Evolutionary conservation across 306 rosid species (phyloP).

Genomic region (Cicer bijugum): DNA sequence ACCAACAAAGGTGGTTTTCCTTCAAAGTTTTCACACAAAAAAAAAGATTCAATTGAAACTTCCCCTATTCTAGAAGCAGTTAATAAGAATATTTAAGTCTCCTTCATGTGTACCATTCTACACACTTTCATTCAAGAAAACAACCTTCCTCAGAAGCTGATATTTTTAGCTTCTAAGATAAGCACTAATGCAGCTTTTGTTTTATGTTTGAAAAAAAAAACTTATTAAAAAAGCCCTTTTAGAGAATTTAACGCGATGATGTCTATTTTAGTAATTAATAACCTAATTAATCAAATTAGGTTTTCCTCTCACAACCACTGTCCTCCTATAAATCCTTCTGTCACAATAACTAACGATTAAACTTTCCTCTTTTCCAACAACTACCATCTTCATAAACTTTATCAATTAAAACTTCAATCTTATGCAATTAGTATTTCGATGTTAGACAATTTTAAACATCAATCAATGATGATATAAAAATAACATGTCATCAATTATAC

Average conservation of each 20-base stretch:
- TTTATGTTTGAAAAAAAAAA: not conserved
- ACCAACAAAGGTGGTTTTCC: conserved; percentile 3
- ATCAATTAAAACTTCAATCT: not conserved
- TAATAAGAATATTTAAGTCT: not conserved
- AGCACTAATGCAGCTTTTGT: not conserved
- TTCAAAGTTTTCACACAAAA: not conserved
- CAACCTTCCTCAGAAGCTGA: not conserved
- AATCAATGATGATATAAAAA: not conserved
- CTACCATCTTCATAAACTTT: not conserved
- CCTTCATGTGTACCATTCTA: not conserved
- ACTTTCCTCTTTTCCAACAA: not conserved
- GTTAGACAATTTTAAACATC: not conserved
- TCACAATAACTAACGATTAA: not conserved
- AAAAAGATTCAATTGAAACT: not conserved
- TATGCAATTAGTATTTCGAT: not conserved
- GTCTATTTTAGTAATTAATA: conserved; percentile 17
- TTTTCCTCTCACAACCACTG: not conserved
- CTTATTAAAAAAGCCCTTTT: not conserved
- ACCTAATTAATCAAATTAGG: conserved; percentile 9
- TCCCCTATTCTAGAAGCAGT: not conserved
- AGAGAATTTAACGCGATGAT: not conserved
- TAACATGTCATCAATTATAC: not conserved
- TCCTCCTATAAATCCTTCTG: not conserved
- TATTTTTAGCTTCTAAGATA: not conserved
- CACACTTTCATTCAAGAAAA: not conserved